Evolutionary conservation across 164 flowering plant genomes (phyloP).

Genomic region (Saururus chinensis): DNA sequence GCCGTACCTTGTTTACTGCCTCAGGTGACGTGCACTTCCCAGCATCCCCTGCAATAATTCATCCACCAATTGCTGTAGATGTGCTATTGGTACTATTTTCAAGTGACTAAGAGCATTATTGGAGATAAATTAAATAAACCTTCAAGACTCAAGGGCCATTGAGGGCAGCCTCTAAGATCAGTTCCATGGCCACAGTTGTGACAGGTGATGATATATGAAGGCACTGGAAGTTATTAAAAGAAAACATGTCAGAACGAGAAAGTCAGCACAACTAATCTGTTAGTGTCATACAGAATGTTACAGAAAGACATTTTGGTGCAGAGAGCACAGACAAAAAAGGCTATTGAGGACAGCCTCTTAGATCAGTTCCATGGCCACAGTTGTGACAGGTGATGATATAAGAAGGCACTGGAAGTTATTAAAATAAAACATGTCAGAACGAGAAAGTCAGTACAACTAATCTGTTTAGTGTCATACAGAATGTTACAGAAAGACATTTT

Average conservation of each 20-base stretch:
- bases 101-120: neutral
- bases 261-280: no score
- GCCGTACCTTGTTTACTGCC: constrained; percentile 15
- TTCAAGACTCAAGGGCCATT: constrained; percentile 57
- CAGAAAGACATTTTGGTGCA: no score
- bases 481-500: no score
- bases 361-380: constrained; percentile 93
- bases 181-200: constrained; percentile 97
- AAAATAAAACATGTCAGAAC: no score
- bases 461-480: no score
- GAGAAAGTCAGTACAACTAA: no score
- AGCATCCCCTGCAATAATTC: constrained; percentile 9
- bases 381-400: constrained; percentile 67
- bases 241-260: no score
- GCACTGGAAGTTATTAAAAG: constrained; percentile 46
- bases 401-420: constrained; percentile 73
- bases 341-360: constrained; percentile 90
- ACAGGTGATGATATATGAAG: constrained; percentile 67
- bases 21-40: constrained; percentile 14
- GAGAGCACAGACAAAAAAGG: constrained; percentile 29
- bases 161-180: constrained; percentile 94
- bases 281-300: no score
- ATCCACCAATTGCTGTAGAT: neutral
- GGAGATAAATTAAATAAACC: constrained; percentile 29
- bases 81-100: neutral